Evolutionary conservation across 345 rosid species (phyloP), one percentile per base, ranked within the genome.

Genomic region (Bretschneidera sinensis): DNA sequence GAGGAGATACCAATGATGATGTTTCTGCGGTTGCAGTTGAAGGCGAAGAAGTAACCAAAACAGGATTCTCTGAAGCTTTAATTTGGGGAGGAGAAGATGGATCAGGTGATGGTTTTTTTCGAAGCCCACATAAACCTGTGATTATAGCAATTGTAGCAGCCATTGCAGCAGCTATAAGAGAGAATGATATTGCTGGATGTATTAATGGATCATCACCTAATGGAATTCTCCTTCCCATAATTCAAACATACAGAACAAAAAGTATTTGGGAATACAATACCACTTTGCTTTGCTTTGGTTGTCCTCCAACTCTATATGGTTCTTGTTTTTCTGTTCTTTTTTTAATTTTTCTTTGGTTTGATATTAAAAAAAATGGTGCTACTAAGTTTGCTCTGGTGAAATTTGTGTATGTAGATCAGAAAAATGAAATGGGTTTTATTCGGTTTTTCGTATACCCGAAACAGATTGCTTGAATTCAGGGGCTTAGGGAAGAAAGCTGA

Each of bases 51-150:
- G n/a, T n/a, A 20, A 0, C 31, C 19, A 17, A 23, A 1, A n/a
- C n/a, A 17, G 13, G 11, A 20, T 11, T 2, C 11, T 6, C 9
- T 4, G 35, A 7, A 48, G 19, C 43, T 0, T 0, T 9, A 45
- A 21, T 17, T 3, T 22, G 1, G 14, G n/a, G 50, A 31, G 65
- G 48, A 48, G 69, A 14, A 16, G 70, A 21, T 35, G 55, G 33
- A 19, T 51, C 34, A 0, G 59, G 22, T 21, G 55, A 17, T 14
- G 68, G 7, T 66, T 69, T 72, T 51, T 63, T 72, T n/a, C 62
- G 35, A 6, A 76, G 66, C 16, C 83, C 78, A 21, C 96, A 88
- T 13, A 86, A 58, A 13, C 72, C 62, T 0, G 74, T 67, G 65
- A 78, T 64, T 53, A 79, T 61, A 33, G 81, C 75, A 31, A 74